A percentile compares a stretch with the other conserved stretches of the same genome.
Conservation (phyloP, 345 rosid species). For the Bretschneidera sinensis region DNA sequence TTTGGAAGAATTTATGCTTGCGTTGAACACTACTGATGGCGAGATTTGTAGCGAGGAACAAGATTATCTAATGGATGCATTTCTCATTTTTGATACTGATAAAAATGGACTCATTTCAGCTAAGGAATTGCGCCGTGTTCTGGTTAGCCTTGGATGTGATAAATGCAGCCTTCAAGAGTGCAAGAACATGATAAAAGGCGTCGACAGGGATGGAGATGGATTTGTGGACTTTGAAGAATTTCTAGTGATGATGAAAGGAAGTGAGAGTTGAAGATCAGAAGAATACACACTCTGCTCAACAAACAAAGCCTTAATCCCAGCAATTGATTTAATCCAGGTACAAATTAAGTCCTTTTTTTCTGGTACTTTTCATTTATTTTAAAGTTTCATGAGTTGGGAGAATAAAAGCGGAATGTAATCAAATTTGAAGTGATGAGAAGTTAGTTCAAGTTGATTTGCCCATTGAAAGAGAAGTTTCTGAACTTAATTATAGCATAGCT, state of each 20-base stretch:
- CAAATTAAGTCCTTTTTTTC: no score
- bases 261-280: no score
- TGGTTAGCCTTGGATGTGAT: slow-evolving; percentile 26
- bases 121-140: slow-evolving; percentile 35
- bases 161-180: slow-evolving; percentile 37
- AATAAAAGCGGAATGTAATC: no score
- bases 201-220: slow-evolving; percentile 46
- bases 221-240: slow-evolving; percentile 50
- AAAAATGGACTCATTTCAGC: slow-evolving; percentile 48
- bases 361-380: no score
- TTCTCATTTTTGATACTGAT: slow-evolving; percentile 35
- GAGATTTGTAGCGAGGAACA: neutral
- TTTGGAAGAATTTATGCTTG: slow-evolving; percentile 36
- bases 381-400: no score
- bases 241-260: slow-evolving; percentile 32
- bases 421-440: no score
- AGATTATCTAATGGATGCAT: slow-evolving; percentile 39
- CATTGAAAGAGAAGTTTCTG: no score
- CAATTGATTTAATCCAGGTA: no score
- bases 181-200: slow-evolving; percentile 40
- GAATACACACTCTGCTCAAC: no score
- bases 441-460: no score
- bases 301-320: no score
- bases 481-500: no score
- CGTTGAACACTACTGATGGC: neutral